phyloP scores from a whole-genome alignment of 2,329 filamentous ascomycete genomes.

The Botrytis cinerea region DNA sequence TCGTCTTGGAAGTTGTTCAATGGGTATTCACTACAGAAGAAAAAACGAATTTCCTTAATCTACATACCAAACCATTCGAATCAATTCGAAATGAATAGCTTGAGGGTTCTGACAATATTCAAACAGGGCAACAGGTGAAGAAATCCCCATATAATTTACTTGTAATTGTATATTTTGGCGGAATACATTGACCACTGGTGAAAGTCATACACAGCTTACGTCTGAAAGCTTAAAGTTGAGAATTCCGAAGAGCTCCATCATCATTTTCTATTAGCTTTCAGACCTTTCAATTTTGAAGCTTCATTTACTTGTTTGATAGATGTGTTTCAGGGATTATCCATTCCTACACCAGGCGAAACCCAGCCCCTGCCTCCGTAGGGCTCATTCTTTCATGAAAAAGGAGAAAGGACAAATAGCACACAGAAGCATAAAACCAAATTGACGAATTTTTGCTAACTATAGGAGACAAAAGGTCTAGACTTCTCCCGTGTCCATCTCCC shows the following conservation, averaged over 20 bases:
- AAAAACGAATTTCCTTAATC: not conserved
- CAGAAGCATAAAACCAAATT: not conserved
- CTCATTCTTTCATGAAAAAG: not conserved
- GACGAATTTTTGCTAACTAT: not conserved
- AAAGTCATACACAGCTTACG: not conserved
- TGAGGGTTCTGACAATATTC: not conserved
- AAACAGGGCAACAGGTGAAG: not conserved
- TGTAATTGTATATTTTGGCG: not conserved
- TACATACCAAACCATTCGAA: no score
- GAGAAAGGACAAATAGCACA: not conserved
- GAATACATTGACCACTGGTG: not conserved
- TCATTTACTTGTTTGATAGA: not conserved
- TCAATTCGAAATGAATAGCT: not conserved
- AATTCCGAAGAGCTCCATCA: not conserved
- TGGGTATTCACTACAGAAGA: not conserved
- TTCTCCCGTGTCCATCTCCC: not conserved
- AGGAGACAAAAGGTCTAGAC: not conserved
- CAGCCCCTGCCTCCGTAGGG: not conserved
- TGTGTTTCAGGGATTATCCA: not conserved
- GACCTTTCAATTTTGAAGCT: fast-evolving
- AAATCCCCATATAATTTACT: no score
- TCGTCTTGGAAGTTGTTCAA: not conserved
- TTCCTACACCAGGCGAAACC: not conserved
- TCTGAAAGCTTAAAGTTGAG: not conserved
- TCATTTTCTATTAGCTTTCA: not conserved